Evolutionary conservation across 2,329 filamentous ascomycete genomes (phyloP), one percentile per base, ranked within the genome.

Genomic region (Metarhizium guizhouense): DNA sequence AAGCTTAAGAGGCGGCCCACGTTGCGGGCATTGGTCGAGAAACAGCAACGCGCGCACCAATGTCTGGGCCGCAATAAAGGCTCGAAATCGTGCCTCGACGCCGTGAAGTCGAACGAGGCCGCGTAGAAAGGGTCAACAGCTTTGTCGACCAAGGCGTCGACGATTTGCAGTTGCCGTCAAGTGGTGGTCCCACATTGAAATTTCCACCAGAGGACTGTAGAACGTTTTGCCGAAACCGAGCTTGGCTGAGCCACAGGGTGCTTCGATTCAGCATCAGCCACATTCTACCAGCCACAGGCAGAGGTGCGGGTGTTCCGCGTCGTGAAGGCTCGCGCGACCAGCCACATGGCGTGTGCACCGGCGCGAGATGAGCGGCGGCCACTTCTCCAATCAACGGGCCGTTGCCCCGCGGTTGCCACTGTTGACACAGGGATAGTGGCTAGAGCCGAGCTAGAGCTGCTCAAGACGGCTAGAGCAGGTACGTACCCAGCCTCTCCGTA

Each of bases 361-460:
- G 56, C 57, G 60, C 60, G 59, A 52, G 49, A 32, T 54, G 59
- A 51, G 58, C 59, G 54, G 61, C 57, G 58, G 45, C 54, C 13
- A 1, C 6, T 34, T 25, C 57, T 57, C 78, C 77, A 81, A 80
- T 80, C 54, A 68, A 29, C 62, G 43, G 4, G 14, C 64, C 66
- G 82, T 85, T 85, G 81, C 79, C 63, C 69, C 62, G 78, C 69
- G 65, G 79, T 82, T 81, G 77, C 74, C 66, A 69, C 61, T 81
- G 76, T 81, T 81, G 75, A 80, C 59, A 52, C 63, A 59, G 61
- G 50, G 58, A 58, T 56, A 51, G 57, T 59, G 57, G 51, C 47
- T 51, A 16, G 20, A 29, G 45, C 20, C 18, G 20, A 30, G 45
- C 45, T 30, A 30, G 45, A 30, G 25, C 20, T 48, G 45, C 30